Percentiles rank a stretch among this genome's conserved stretches.
Conservation (phyloP, 768 basidiomycete species). For the Sarcomyxa edulis region DNA sequence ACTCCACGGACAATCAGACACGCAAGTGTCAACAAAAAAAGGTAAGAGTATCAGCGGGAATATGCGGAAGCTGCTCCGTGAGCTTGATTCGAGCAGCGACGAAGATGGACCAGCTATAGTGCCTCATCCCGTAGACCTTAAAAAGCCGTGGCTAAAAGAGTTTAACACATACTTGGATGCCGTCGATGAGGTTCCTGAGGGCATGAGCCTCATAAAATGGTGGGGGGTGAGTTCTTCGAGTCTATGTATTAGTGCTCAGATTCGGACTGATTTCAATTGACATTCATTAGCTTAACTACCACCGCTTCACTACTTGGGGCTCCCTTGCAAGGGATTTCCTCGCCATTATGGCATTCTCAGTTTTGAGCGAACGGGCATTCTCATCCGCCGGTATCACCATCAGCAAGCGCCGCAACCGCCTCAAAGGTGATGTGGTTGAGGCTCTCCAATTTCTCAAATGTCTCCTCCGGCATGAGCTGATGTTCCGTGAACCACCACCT, state of each 20-base stretch:
- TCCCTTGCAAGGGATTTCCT: slow-evolving; percentile 24
- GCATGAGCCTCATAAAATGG: neutral
- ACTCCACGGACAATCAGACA: neutral
- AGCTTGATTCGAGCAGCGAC: neutral
- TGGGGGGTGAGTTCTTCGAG: neutral
- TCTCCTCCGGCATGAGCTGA: slow-evolving; percentile 5
- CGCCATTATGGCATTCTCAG: slow-evolving; percentile 21
- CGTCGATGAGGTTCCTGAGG: neutral
- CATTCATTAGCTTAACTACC: neutral
- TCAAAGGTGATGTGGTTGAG: slow-evolving; percentile 20
- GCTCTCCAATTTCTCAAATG: slow-evolving; percentile 19
- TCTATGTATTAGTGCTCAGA: neutral
- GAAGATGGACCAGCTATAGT: too few species aligned
- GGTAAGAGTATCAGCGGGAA: neutral
- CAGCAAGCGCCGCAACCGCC: slow-evolving; percentile 14
- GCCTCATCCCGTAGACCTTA: neutral
- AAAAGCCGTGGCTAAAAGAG: neutral
- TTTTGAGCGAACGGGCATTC: slow-evolving; percentile 17
- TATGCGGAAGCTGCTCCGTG: neutral
- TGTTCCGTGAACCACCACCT: too few species aligned
- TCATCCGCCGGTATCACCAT: slow-evolving; percentile 10
- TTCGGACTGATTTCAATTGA: neutral
- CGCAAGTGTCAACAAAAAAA: neutral
- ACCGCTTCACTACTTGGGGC: slow-evolving; percentile 5
- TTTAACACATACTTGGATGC: neutral